phyloP scores from a whole-genome alignment of 352 stramenopile genomes.

The Phytopythium helicoides region DNA sequence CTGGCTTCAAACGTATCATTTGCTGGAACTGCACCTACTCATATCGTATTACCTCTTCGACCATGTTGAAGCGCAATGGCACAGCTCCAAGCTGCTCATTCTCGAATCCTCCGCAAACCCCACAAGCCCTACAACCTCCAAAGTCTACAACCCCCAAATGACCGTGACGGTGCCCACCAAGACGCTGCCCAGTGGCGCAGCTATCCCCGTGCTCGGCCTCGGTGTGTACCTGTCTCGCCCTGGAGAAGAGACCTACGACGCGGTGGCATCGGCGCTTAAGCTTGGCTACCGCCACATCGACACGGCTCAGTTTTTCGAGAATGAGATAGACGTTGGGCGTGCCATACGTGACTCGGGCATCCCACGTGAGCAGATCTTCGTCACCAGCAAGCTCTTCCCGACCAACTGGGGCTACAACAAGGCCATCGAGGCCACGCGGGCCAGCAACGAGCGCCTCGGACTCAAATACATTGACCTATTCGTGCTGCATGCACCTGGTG shows the following conservation, averaged over 20 bases:
- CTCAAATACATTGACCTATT: constrained; percentile 82
- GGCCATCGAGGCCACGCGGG: constrained; percentile 43
- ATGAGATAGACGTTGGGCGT: constrained; percentile 82
- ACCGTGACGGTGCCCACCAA: constrained; percentile 21
- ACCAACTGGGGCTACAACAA: constrained; percentile 70
- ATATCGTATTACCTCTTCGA: no score
- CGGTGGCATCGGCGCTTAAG: constrained; percentile 49
- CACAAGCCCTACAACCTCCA: neutral
- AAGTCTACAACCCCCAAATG: constrained; percentile 3
- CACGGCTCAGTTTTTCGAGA: constrained; percentile 81
- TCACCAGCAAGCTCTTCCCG: constrained; percentile 83
- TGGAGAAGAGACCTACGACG: constrained; percentile 46
- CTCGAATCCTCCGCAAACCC: no score
- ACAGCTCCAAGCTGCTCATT: no score
- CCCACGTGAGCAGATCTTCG: constrained; percentile 84
- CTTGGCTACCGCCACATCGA: constrained; percentile 89
- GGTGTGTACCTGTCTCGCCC: constrained; percentile 50
- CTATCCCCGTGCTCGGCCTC: constrained; percentile 43
- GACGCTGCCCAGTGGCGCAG: constrained; percentile 34
- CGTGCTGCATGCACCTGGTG: constrained; percentile 69
- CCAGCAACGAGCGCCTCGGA: constrained; percentile 56
- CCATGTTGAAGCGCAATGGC: no score
- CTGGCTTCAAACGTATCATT: no score
- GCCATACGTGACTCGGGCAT: constrained; percentile 72
- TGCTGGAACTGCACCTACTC: no score